A percentile compares a stretch with the other conserved stretches of the same genome.
phyloP scores from a whole-genome alignment of 2,329 filamentous ascomycete species.

The Colletotrichum nymphaeae region DNA sequence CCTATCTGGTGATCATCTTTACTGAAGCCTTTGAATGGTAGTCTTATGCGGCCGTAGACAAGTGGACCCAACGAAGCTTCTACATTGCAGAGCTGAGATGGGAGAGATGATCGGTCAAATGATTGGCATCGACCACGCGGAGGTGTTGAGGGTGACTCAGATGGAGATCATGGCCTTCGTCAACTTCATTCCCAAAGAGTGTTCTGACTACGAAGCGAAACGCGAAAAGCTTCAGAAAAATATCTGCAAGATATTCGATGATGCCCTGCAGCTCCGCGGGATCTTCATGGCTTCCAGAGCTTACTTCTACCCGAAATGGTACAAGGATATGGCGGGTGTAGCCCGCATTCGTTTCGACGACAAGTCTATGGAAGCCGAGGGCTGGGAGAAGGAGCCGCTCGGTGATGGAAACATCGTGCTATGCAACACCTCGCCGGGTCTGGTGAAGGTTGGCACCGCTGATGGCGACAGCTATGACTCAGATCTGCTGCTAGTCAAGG shows the following conservation, averaged over 20 bases:
- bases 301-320: neutral
- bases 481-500: conserved; percentile 1
- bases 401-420: neutral
- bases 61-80: neutral
- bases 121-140: neutral
- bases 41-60: too few species aligned
- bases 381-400: neutral
- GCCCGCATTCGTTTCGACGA: neutral
- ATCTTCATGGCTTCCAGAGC: conserved; percentile 11
- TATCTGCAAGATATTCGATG: neutral
- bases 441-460: conserved; percentile 25
- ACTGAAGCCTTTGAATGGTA: too few species aligned
- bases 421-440: neutral
- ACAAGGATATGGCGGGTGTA: too few species aligned
- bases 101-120: neutral
- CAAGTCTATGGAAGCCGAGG: neutral
- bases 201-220: rapidly evolving
- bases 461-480: conserved; percentile 30
- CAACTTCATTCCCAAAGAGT: rapidly evolving
- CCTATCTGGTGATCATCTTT: too few species aligned
- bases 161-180: neutral
- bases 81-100: conserved; percentile 1
- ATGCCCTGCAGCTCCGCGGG: neutral
- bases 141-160: rapidly evolving
- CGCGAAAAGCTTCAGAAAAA: neutral